Base-by-base conservation (phyloP, 495 filamentous ascomycete species). In the Trichoderma gamsii region DNA sequence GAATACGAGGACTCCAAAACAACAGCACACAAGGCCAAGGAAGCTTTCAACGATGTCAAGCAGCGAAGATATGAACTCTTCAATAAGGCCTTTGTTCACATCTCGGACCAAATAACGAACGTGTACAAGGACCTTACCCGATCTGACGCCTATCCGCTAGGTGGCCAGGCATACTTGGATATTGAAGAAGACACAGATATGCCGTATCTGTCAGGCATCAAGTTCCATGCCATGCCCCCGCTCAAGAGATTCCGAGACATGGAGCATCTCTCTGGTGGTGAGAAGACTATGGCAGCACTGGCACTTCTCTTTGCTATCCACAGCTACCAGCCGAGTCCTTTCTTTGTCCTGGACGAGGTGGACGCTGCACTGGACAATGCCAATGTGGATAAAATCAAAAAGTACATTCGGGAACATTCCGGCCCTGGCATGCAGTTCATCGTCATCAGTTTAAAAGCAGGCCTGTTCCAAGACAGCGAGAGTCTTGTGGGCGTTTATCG, bases 401-500 rank as follows among this genome's bases (percentile, higher is more conserved):
- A 92, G 74, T 98, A 98, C 75, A 96, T 99, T 69, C 87, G 89
- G 32, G 91, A 93, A 72, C 94, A 97, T 77, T 92, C 95, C 0
- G 91, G 92, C 7, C 95, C 96, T 6, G 95, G 95, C 4, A 97
- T 97, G 90, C 95, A 99, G 82, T 99, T 99, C 74, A 94, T 99
- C 70, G 96, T 99, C 64, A 98, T 99, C 76, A 89, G 85, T 79
- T 82, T 98, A 75, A 98, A 99, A 84, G 89, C 91, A 0, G 93
- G 91, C 1, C 80, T 99, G 29, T 99, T 98, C 78, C 92, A 98
- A 79, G 87, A 90, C 72, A 95, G 91, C 74, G 92, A 99, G 82
- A 92, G 90, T 64, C 76, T 99, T 73, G 92, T 99, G 18, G 95
- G 95, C 23, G 92, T 99, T 52, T 97, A 94, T 80, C 83, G 95